These are phyloP conservation scores for Naematelia encephala DNA, from an alignment of 768 basidiomycete species.

Conservation along the genomic window DNA sequence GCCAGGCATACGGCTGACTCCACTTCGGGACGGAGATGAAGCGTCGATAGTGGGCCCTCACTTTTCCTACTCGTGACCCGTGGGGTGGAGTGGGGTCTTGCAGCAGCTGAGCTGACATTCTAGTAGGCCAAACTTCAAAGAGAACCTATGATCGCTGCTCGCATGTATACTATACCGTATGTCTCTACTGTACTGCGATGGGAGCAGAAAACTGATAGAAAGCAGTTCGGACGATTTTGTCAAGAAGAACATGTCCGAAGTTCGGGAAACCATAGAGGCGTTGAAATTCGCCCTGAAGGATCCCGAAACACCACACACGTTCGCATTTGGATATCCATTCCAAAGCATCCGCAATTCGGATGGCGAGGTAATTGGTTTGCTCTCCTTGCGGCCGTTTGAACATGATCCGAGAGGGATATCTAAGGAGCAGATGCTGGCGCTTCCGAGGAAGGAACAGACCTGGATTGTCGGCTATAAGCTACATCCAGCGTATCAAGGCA, in stretches of 20 bases:
- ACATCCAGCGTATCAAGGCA: background rate
- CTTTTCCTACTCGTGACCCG: too few relatives aligned
- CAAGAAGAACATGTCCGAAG: background rate
- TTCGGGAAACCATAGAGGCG: background rate
- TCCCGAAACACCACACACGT: background rate
- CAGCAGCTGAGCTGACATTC: too few relatives aligned
- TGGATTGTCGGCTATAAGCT: background rate
- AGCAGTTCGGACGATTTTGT: background rate
- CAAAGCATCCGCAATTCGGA: background rate
- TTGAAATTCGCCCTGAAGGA: background rate
- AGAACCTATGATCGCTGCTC: background rate
- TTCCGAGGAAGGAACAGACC: background rate
- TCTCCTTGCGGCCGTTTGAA: background rate
- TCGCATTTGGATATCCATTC: background rate
- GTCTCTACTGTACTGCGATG: slow-evolving; percentile 2
- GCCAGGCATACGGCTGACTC: background rate
- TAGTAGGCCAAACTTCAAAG: background rate
- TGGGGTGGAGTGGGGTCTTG: too few relatives aligned
- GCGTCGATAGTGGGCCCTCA: background rate
- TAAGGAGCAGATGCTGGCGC: background rate
- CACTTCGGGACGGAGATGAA: background rate
- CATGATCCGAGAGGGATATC: background rate
- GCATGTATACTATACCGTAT: slow-evolving; percentile 6
- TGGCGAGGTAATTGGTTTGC: background rate
- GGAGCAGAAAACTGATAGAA: background rate